These are phyloP conservation scores for Pisolithus thermaeus DNA, from an alignment of 1,284 basidiomycete genomes.

Conservation along the genomic window DNA sequence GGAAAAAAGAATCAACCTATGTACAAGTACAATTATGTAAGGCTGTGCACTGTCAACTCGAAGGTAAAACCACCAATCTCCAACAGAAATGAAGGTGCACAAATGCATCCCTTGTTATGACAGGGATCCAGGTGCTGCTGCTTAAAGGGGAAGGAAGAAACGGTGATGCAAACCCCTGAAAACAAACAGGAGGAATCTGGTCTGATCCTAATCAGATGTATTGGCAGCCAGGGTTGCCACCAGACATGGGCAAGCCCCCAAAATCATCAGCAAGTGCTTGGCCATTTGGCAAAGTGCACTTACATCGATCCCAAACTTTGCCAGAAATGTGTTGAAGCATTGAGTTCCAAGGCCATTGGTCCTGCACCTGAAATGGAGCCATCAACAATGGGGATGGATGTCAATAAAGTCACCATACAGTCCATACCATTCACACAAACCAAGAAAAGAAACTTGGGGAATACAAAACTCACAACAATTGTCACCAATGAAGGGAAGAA, in stretches of 20 bases:
- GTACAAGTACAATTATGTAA: no score
- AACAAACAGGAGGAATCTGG: no score
- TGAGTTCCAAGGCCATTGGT: not conserved
- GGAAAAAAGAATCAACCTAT: no score
- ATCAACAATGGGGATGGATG: not conserved
- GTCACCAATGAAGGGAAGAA: not conserved
- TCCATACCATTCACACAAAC: not conserved
- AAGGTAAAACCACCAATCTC: no score
- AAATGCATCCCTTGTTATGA: no score
- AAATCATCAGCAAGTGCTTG: not conserved
- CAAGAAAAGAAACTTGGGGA: not conserved
- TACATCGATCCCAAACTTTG: not conserved
- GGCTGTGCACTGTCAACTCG: no score
- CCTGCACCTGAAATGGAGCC: not conserved
- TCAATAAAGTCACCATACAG: not conserved
- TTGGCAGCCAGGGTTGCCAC: not conserved
- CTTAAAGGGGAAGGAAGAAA: no score
- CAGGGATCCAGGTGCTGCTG: no score
- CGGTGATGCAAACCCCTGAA: no score
- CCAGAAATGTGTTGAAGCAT: not conserved
- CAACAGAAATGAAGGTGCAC: no score
- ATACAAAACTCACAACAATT: not conserved
- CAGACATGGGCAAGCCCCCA: not conserved
- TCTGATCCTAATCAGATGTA: not conserved
- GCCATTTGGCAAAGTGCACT: conserved; percentile 1